These are phyloP conservation scores for Talaromyces sp. DNA, from an alignment of 2,329 filamentous ascomycete genomes.

Conservation along the genomic window DNA sequence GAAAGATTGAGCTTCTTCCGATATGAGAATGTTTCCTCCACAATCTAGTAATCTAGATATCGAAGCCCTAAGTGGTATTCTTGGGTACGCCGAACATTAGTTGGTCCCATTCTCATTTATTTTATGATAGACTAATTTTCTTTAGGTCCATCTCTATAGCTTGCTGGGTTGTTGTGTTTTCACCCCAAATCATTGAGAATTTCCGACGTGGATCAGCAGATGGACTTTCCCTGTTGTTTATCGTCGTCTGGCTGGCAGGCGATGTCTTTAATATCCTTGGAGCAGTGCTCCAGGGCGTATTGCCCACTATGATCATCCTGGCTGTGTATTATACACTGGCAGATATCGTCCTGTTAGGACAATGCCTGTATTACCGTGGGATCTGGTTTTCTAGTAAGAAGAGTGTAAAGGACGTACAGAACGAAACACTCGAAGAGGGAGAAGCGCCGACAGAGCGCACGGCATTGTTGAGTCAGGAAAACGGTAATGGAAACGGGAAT, in stretches of 20 bases:
- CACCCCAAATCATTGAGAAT: conserved; percentile 93
- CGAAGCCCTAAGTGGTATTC: conserved; percentile 87
- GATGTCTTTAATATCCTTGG: conserved; percentile 97
- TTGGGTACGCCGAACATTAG: conserved; percentile 56
- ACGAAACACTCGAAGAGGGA: conserved; percentile 21
- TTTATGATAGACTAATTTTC: not conserved
- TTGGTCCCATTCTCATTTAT: too few relatives aligned
- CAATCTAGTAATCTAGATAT: conserved; percentile 66
- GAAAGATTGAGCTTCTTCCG: not conserved
- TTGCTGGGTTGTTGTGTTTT: conserved; percentile 97
- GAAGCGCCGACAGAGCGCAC: conserved; percentile 31
- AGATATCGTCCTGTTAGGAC: conserved; percentile 79
- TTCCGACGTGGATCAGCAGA: conserved; percentile 82
- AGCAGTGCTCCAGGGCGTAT: conserved; percentile 82
- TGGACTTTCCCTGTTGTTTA: conserved; percentile 84
- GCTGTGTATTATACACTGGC: conserved; percentile 91
- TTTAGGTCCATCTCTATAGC: conserved; percentile 87
- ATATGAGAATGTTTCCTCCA: conserved; percentile 35
- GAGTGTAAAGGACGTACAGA: conserved; percentile 16
- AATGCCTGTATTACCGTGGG: conserved; percentile 95
- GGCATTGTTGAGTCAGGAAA: conserved; percentile 26
- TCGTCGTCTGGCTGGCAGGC: conserved; percentile 86
- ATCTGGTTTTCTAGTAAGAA: conserved; percentile 51
- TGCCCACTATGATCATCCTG: conserved; percentile 95
- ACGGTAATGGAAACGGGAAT: conserved; percentile 21